phyloP scores from a whole-genome alignment of 495 filamentous ascomycete species.

The Cetradonia linearis region DNA sequence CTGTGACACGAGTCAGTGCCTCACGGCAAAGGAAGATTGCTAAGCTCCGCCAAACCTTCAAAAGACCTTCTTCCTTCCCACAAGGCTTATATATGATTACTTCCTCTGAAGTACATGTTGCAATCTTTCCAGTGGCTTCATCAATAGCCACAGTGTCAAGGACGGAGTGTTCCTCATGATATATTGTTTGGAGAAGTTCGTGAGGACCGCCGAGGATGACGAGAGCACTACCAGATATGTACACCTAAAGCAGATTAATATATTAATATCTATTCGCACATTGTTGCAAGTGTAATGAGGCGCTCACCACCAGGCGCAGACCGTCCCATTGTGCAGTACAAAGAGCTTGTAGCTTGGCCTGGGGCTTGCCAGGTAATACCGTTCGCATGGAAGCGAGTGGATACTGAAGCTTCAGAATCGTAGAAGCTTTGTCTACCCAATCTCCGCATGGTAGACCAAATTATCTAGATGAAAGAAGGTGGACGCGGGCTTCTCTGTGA shows the following conservation, averaged over 20 bases:
- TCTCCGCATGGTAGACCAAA: conserved; percentile 12
- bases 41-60: conserved; percentile 41
- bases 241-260: conserved; percentile 46
- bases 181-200: conserved; percentile 78
- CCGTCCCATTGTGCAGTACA: conserved; percentile 75
- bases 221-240: conserved; percentile 81
- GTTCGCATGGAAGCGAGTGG: conserved; percentile 49
- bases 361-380: conserved; percentile 83
- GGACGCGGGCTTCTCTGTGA: neutral
- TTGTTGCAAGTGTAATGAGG: conserved; percentile 3
- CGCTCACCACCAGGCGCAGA: conserved; percentile 65
- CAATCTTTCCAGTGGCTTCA: conserved; percentile 77
- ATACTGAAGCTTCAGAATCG: conserved; percentile 4
- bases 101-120: conserved; percentile 51
- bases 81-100: conserved; percentile 74
- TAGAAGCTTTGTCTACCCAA: conserved; percentile 10
- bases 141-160: conserved; percentile 70
- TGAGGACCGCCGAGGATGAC: conserved; percentile 68
- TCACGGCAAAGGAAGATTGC: neutral
- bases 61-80: conserved; percentile 54
- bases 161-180: conserved; percentile 62
- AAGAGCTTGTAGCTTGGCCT: conserved; percentile 81
- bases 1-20: conserved; percentile 29
- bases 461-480: neutral
- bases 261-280: conserved; percentile 16